Percentiles rank a stretch among this genome's conserved stretches.
These are phyloP conservation scores for Pyrenula massariospora DNA, from an alignment of 495 filamentous ascomycete genomes.

Conservation along the genomic window DNA sequence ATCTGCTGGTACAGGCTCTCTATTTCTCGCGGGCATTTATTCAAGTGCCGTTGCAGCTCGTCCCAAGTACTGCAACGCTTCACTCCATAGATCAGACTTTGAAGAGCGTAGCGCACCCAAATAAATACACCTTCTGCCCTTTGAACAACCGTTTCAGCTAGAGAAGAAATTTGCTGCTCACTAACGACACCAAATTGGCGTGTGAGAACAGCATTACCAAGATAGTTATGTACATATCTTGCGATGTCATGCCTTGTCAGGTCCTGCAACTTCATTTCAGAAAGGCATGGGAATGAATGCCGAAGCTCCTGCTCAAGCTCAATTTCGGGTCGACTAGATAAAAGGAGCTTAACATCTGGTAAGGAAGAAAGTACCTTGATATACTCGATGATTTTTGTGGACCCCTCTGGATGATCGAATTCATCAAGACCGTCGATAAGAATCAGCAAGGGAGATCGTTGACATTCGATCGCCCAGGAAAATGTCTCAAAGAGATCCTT, in stretches of 20 bases:
- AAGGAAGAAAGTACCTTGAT: neutral
- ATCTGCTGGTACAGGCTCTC: neutral
- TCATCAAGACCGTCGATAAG: constrained; percentile 40
- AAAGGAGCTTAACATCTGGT: constrained; percentile 27
- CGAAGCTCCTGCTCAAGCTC: no score
- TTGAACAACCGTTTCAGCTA: constrained; percentile 14
- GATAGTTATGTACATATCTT: constrained; percentile 8
- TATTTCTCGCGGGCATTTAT: neutral
- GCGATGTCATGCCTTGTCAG: constrained; percentile 1
- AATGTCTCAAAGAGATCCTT: neutral
- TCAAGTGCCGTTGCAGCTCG: neutral
- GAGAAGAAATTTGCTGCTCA: neutral
- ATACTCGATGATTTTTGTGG: constrained; percentile 1
- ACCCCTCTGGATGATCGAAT: constrained; percentile 12
- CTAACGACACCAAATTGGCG: constrained; percentile 12
- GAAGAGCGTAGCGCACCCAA: constrained; percentile 11
- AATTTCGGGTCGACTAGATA: constrained; percentile 37
- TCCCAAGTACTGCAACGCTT: neutral
- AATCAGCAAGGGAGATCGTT: constrained; percentile 27
- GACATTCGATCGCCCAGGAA: neutral
- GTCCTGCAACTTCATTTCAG: constrained; percentile 6
- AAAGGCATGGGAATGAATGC: no score
- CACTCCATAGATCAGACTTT: neutral
- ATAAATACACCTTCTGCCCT: constrained; percentile 28
- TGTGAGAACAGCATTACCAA: neutral